phyloP scores from a whole-genome alignment of 2,329 filamentous ascomycete species.

The Tricladium varicosporioides region DNA sequence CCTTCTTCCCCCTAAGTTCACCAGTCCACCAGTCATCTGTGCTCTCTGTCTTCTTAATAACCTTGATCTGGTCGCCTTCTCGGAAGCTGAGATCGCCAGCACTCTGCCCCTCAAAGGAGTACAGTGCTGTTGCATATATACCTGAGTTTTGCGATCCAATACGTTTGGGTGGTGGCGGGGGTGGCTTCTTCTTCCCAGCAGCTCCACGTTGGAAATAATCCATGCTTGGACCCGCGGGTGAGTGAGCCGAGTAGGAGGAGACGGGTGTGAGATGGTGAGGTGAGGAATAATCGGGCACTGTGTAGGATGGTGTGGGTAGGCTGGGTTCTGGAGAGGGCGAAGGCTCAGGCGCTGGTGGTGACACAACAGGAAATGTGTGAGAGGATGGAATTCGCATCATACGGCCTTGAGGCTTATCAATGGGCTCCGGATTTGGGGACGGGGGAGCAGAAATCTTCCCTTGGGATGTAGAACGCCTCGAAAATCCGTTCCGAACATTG shows the following conservation, averaged over 20 bases:
- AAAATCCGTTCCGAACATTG: constrained; percentile 38
- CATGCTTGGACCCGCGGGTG: constrained; percentile 26
- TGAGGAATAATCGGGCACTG: constrained; percentile 25
- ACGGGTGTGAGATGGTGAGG: constrained; percentile 23
- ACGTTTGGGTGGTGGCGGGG: constrained; percentile 66
- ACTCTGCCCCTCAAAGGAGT: constrained; percentile 70
- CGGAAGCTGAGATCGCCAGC: constrained; percentile 70
- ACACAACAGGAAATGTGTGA: constrained; percentile 12
- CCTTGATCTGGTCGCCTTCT: constrained; percentile 74
- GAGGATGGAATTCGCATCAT: constrained; percentile 26
- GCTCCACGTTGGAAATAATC: constrained; percentile 35
- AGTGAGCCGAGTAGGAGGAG: constrained; percentile 27
- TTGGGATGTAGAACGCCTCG: constrained; percentile 43
- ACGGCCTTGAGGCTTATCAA: constrained; percentile 8
- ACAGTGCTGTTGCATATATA: constrained; percentile 61
- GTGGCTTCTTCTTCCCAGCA: constrained; percentile 68
- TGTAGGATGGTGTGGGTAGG: constrained; percentile 11
- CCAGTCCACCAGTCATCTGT: constrained; percentile 89
- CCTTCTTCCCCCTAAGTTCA: constrained; percentile 65
- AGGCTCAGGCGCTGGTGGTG: constrained; percentile 23
- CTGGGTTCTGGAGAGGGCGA: constrained; percentile 21
- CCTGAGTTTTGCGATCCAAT: constrained; percentile 44
- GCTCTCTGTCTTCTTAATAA: constrained; percentile 75
- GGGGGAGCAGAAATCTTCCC: constrained; percentile 18
- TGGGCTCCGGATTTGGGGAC: constrained; percentile 23